These are phyloP conservation scores for Fraxinus xanthoxyloides DNA, from an alignment of 305 asterid species.

Conservation along the genomic window DNA sequence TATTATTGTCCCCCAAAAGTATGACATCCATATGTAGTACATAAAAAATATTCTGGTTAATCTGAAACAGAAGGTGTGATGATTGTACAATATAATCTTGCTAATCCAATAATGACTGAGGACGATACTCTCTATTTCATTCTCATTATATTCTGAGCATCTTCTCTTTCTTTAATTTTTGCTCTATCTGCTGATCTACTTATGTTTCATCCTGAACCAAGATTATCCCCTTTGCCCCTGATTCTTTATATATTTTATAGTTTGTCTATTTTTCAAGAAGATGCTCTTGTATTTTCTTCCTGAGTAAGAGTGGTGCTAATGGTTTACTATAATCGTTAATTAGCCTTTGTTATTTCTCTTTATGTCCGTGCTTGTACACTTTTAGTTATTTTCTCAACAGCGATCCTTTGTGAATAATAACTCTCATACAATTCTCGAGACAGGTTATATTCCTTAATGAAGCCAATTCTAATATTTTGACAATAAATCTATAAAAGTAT, in stretches of 20 bases:
- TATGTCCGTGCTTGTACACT: not conserved
- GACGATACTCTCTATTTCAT: not conserved
- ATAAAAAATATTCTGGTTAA: not conserved
- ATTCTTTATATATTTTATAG: not conserved
- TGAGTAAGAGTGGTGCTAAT: not conserved
- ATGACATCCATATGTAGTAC: not conserved
- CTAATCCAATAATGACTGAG: not conserved
- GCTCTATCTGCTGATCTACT: not conserved
- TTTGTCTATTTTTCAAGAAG: not conserved
- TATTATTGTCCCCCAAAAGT: not conserved
- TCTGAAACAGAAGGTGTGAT: not conserved
- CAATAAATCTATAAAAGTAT: no score
- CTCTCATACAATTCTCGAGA: not conserved
- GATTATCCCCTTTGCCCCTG: not conserved
- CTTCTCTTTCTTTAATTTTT: not conserved
- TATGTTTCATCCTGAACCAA: not conserved
- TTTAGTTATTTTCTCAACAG: not conserved
- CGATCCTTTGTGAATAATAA: not conserved
- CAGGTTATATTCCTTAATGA: not conserved
- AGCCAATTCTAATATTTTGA: not conserved
- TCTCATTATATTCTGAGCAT: not conserved
- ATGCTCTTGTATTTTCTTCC: not conserved
- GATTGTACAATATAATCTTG: not conserved
- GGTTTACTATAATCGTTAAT: not conserved
- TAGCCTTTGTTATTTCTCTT: not conserved